phyloP scores from a whole-genome alignment of 75 land plant genomes.

The Azolla pinnata region DNA sequence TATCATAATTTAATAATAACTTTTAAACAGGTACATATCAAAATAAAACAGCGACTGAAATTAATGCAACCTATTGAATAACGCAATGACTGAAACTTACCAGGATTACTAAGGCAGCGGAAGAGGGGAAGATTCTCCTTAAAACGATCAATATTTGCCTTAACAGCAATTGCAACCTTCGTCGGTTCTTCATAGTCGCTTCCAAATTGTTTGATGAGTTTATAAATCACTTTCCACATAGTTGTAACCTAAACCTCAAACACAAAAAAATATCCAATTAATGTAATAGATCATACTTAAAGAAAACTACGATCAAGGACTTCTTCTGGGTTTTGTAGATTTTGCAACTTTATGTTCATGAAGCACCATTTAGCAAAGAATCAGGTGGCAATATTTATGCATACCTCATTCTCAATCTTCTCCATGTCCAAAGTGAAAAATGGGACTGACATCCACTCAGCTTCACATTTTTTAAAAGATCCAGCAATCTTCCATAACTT shows the following conservation, averaged over 20 bases:
- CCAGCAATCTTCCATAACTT: conserved; percentile 27
- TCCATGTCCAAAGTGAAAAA: conserved; percentile 25
- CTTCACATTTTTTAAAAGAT: conserved; percentile 20
- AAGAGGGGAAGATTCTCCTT: conserved; percentile 27
- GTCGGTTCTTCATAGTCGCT: conserved; percentile 22
- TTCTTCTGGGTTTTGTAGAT: too few species aligned
- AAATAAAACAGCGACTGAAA: too few species aligned
- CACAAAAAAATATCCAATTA: neutral
- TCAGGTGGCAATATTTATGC: too few species aligned
- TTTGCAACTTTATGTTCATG: neutral
- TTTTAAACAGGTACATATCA: too few species aligned
- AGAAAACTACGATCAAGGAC: too few species aligned
- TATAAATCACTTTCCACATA: conserved; percentile 24
- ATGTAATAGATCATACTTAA: neutral
- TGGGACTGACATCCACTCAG: conserved; percentile 28
- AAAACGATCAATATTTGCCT: conserved; percentile 19
- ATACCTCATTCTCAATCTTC: conserved; percentile 20
- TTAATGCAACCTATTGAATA: too few species aligned
- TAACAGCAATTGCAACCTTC: conserved; percentile 26
- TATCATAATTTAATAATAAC: too few species aligned
- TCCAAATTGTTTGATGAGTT: conserved; percentile 26
- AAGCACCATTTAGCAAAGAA: neutral
- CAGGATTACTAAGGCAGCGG: conserved; percentile 33
- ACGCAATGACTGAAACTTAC: conserved; percentile 3
- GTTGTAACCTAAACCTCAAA: conserved; percentile 18